phyloP scores from a whole-genome alignment of 306 rosid genomes.

The Cucumis hystrix region DNA sequence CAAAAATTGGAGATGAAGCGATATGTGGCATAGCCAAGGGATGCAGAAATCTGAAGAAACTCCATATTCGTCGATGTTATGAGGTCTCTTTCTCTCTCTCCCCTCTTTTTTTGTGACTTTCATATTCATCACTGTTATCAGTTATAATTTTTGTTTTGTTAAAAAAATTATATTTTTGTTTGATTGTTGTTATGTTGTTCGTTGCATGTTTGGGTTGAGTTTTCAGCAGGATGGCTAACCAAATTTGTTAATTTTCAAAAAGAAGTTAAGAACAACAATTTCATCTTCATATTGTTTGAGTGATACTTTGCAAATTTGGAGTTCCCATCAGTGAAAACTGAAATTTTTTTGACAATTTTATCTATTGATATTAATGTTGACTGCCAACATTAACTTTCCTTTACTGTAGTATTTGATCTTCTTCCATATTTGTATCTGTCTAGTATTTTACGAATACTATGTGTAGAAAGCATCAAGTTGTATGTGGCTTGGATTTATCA shows the following conservation, averaged over 20 bases:
- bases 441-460: background rate
- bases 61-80: slow-evolving; percentile 83
- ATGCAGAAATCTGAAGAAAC: slow-evolving; percentile 76
- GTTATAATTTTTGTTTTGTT: background rate
- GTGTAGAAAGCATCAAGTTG: background rate
- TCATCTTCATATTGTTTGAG: background rate
- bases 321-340: background rate
- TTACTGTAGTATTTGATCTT: background rate
- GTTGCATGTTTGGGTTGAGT: background rate
- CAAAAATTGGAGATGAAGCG: slow-evolving; percentile 81
- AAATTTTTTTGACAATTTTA: background rate
- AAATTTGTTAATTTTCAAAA: background rate
- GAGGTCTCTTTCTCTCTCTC: slow-evolving; percentile 34
- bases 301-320: background rate
- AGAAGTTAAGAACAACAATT: background rate
- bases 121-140: background rate
- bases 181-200: background rate
- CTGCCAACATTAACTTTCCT: background rate
- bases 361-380: background rate
- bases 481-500: background rate
- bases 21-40: slow-evolving; percentile 75
- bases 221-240: background rate
- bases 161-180: background rate
- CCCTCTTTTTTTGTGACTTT: background rate
- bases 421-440: background rate